These are phyloP conservation scores for Eimeria falciformis DNA, from an alignment of 169 alveolate species.

Conservation along the genomic window DNA sequence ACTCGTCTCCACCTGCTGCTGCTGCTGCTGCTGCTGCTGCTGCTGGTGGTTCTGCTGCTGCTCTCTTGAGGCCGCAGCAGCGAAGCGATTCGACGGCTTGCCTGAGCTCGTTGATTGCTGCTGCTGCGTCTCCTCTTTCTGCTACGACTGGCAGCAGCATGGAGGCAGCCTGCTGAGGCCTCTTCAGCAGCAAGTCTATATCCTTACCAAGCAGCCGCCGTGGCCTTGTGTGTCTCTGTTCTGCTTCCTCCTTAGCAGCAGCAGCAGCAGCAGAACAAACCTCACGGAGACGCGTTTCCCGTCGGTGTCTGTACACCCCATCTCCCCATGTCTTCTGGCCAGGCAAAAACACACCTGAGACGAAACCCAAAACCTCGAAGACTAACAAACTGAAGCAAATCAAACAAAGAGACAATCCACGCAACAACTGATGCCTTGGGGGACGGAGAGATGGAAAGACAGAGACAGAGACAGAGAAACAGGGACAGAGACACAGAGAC, in stretches of 20 bases:
- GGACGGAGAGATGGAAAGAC: neutral
- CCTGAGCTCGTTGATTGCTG: too few relatives aligned
- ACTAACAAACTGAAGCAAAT: constrained; percentile 20
- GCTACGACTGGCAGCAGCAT: neutral
- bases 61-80: neutral
- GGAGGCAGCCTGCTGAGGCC: neutral
- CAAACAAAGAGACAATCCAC: neutral
- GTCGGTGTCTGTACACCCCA: neutral
- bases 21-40: constrained; percentile 42
- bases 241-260: neutral
- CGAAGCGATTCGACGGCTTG: too few relatives aligned
- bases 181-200: neutral
- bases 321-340: neutral
- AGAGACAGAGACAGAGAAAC: neutral
- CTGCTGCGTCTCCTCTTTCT: neutral
- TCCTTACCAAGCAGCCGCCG: too few relatives aligned
- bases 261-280: constrained; percentile 29
- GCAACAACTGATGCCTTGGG: neutral
- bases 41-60: constrained; percentile 6
- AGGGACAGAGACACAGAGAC: neutral
- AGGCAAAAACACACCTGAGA: neutral
- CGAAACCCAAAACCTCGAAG: constrained; percentile 10
- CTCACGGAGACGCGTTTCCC: constrained; percentile 22
- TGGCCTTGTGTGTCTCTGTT: neutral
- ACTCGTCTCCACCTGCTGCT: neutral